phyloP scores from a whole-genome alignment of 1,284 basidiomycete genomes.

The Anthracocystis panici-leucophaei region DNA sequence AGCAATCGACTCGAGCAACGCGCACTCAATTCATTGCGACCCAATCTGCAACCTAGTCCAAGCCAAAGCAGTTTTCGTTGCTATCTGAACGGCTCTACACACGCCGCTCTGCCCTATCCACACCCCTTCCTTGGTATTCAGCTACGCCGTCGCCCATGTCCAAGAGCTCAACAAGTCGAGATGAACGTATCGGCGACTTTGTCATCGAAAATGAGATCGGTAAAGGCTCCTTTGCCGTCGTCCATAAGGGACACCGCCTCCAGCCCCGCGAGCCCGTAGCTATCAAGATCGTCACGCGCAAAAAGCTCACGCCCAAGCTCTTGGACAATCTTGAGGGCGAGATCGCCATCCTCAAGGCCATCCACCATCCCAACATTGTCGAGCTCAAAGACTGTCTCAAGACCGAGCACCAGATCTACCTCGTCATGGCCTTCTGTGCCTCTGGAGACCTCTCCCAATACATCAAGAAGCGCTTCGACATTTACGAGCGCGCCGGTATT shows the following conservation, averaged over 20 bases:
- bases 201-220: conserved; percentile 74
- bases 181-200: conserved; percentile 72
- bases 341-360: conserved; percentile 94
- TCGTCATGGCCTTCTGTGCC: conserved; percentile 97
- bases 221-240: conserved; percentile 91
- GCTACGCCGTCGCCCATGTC: conserved; percentile 19
- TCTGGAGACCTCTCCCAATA: conserved; percentile 95
- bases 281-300: conserved; percentile 92
- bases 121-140: neutral
- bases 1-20: neutral
- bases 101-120: neutral
- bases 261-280: conserved; percentile 75
- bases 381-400: conserved; percentile 92
- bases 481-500: conserved; percentile 43
- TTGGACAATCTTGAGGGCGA: conserved; percentile 97
- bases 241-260: conserved; percentile 83
- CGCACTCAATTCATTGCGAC: too few species aligned
- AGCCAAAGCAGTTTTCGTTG: neutral
- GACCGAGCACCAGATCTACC: conserved; percentile 91
- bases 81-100: neutral
- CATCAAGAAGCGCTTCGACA: conserved; percentile 74
- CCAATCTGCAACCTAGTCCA: neutral
- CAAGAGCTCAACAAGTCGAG: conserved; percentile 32
- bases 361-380: conserved; percentile 93
- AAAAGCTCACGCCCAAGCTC: conserved; percentile 89